Percentiles rank a stretch among this genome's conserved stretches.
Evolutionary conservation across 805 yeast genomes (phyloP).

Genomic region (Candida yuanshanica): DNA sequence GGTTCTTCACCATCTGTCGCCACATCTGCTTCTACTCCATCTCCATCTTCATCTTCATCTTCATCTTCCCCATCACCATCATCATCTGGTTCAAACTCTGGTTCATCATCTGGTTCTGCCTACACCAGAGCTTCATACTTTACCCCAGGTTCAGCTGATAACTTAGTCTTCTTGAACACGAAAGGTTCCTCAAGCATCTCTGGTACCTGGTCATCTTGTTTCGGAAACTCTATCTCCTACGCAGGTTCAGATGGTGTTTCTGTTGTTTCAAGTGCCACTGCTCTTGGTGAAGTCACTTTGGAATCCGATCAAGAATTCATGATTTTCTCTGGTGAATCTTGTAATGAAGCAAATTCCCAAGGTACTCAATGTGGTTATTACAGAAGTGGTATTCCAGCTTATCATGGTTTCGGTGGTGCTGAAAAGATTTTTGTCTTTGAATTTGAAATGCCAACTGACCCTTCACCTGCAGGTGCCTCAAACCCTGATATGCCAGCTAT

Average conservation of each 20-base stretch:
- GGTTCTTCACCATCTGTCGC: conserved; percentile 12
- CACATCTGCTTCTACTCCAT: conserved; percentile 23
- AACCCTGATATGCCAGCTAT: conserved; percentile 97
- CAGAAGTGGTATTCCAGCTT: conserved; percentile 84
- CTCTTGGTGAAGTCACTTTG: conserved; percentile 62
- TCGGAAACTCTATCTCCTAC: conserved; percentile 91
- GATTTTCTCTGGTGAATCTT: conserved; percentile 69
- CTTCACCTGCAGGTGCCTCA: conserved; percentile 34
- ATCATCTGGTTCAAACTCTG: conserved; percentile 25
- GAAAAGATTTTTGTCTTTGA: conserved; percentile 87
- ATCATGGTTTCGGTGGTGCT: conserved; percentile 87
- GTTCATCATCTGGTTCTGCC: conserved; percentile 36
- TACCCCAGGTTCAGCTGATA: conserved; percentile 64
- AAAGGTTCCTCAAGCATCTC: conserved; percentile 73
- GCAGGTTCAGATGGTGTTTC: conserved; percentile 72
- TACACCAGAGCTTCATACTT: conserved; percentile 80
- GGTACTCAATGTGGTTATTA: conserved; percentile 69
- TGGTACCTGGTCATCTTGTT: conserved; percentile 80
- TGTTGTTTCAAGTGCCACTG: conserved; percentile 63
- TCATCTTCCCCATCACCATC: conserved; percentile 26
- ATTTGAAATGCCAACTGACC: conserved; percentile 84
- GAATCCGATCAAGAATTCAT: conserved; percentile 73
- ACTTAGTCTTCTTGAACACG: conserved; percentile 80
- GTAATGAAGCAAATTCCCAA: conserved; percentile 34
- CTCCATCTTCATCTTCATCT: conserved; percentile 28